Evolutionary conservation across 345 rosid species (phyloP), one percentile per base, ranked within the genome.

Genomic region (Sisymbrium altissimum): DNA sequence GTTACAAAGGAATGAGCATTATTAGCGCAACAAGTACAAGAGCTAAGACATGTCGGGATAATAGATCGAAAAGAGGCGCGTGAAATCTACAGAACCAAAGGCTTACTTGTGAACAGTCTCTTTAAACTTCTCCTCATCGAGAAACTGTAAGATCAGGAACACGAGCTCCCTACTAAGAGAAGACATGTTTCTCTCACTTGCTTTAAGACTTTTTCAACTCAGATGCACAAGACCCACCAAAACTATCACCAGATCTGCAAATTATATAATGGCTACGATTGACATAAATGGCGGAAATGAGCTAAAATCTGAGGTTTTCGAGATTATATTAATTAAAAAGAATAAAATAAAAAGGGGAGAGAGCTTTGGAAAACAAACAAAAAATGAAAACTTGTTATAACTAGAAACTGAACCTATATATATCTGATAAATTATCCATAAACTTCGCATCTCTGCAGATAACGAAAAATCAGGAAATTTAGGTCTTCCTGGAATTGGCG

Each of bases 111-210:
- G 97, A 83, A 92, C 99, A 80, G 99, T 95, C 86, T 95, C 99
- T 73, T 88, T 94, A 81, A 91, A 94, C 86, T 94, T 94, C 71
- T 94, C 99, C 80, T 95, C 99, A 70, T 95, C 99, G 7, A 95
- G 93, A 84, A 95, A 95, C 94, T 95, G 99, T 77, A 95, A 81
- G 83, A 95, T 95, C 88, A 95, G 78, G 87, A 95, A 92, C 71
- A 95, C 97, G 27, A 92, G 93, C 91, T 95, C 99, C 86, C 99
- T 83, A 82, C 99, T 95, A 78, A 95, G 97, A 83, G 97, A 92
- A 35, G 99, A 92, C 97, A 93, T 93, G 81, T 78, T 72, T 64
- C 71, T 64, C 71, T 76, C 86, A 64, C 82, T 79, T 12, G 35
- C 61, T 48, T 1, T 4, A 5, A 32, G 52, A 69, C 72, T 63